These are phyloP conservation scores for Strobilomyces dryophilus DNA, from an alignment of 768 basidiomycete species.

Conservation along the genomic window DNA sequence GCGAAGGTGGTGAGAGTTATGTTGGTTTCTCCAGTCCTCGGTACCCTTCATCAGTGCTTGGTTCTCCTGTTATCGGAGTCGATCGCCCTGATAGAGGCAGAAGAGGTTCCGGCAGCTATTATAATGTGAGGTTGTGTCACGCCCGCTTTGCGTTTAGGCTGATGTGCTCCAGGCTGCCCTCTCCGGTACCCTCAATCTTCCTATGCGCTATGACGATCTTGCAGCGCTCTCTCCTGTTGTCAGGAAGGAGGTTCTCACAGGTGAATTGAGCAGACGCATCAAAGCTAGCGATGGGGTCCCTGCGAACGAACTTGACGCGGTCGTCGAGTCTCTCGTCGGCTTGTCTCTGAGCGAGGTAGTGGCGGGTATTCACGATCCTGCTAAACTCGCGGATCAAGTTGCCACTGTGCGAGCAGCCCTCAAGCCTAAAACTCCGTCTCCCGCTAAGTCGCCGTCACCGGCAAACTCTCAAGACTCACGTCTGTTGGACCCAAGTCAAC, in stretches of 20 bases:
- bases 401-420: conserved; percentile 34
- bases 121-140: conserved; percentile 49
- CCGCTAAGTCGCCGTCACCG: conserved; percentile 49
- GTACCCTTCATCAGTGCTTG: conserved; percentile 44
- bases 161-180: conserved; percentile 61
- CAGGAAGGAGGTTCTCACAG: conserved; percentile 79
- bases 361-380: conserved; percentile 66
- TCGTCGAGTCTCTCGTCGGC: conserved; percentile 70
- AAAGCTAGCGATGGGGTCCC: conserved; percentile 53
- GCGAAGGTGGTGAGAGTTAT: conserved; percentile 76
- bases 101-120: conserved; percentile 84
- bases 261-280: conserved; percentile 75
- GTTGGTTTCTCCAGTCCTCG: conserved; percentile 74
- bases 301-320: conserved; percentile 49
- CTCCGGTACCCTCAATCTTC: conserved; percentile 71
- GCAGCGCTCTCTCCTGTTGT: conserved; percentile 81
- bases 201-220: conserved; percentile 86
- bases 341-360: conserved; percentile 76
- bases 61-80: conserved; percentile 50
- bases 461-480: conserved; percentile 69
- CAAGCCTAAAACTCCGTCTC: conserved; percentile 36
- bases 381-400: conserved; percentile 64
- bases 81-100: conserved; percentile 65
- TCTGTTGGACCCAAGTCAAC: conserved; percentile 56
- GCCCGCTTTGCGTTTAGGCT: conserved; percentile 3